A percentile compares a stretch with the other conserved stretches of the same genome.
These are phyloP conservation scores for Eucalyptus dawsonii DNA, from an alignment of 345 rosid genomes.

Conservation along the genomic window DNA sequence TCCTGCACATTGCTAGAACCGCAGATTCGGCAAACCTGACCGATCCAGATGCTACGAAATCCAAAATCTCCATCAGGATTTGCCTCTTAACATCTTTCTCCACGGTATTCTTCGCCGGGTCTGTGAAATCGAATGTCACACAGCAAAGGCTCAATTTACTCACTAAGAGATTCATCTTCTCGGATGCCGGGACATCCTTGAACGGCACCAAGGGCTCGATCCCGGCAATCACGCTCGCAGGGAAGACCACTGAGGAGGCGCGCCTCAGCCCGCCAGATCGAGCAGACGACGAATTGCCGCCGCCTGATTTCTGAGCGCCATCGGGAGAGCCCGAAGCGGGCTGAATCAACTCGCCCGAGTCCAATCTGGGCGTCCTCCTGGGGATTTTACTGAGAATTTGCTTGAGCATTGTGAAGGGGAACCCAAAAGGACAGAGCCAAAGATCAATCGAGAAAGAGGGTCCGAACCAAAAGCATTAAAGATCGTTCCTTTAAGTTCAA, in stretches of 20 bases:
- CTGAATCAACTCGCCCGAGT: constrained; percentile 27
- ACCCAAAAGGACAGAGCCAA: neutral
- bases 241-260: constrained; percentile 66
- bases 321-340: neutral
- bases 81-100: constrained; percentile 82
- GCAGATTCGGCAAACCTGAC: constrained; percentile 68
- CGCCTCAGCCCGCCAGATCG: constrained; percentile 29
- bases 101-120: constrained; percentile 46
- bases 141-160: constrained; percentile 92
- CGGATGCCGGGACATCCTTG: constrained; percentile 59
- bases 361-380: constrained; percentile 45
- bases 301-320: constrained; percentile 10
- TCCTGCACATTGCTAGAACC: constrained; percentile 66
- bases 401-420: constrained; percentile 35
- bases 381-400: constrained; percentile 68
- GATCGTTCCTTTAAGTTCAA: neutral
- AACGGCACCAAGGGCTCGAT: constrained; percentile 81
- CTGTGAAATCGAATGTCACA: constrained; percentile 71
- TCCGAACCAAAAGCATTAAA: neutral
- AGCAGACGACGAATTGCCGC: neutral
- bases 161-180: constrained; percentile 69
- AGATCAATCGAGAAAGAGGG: neutral
- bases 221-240: constrained; percentile 65
- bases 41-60: constrained; percentile 55
- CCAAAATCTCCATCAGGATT: constrained; percentile 65